Conservation (phyloP, 2,329 filamentous ascomycete species). For the Aureobasidium melanogenum region DNA sequence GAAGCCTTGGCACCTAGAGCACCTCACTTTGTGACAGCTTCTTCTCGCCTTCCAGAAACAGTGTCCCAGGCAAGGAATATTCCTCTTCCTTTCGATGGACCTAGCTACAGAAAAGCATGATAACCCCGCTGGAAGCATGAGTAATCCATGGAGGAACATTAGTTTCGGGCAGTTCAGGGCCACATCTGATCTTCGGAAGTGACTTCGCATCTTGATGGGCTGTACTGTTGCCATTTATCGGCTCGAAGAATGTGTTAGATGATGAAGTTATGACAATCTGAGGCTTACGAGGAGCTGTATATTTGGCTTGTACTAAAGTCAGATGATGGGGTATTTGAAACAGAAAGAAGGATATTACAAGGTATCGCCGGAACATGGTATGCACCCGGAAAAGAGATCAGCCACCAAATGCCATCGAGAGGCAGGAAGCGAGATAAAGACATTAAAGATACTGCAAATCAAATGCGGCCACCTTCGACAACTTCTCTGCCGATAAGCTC, state of each 20-base stretch:
- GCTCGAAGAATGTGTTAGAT: too few relatives aligned
- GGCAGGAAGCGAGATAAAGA: neutral
- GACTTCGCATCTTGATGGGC: too few relatives aligned
- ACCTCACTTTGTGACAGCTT: neutral
- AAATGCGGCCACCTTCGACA: conserved; percentile 46
- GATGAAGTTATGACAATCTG: too few relatives aligned
- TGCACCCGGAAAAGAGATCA: neutral
- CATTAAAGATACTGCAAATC: neutral
- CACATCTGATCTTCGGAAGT: too few relatives aligned
- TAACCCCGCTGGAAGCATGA: too few relatives aligned
- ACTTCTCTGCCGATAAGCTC: conserved; percentile 58
- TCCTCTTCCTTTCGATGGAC: too few relatives aligned
- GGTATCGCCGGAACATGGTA: conserved; percentile 1
- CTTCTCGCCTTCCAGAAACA: neutral
- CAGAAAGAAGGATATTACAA: neutral
- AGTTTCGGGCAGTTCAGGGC: too few relatives aligned
- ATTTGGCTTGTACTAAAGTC: neutral
- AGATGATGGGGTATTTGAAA: neutral
- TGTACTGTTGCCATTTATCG: too few relatives aligned
- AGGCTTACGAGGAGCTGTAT: neutral
- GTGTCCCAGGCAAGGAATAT: too few relatives aligned
- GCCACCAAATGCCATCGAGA: neutral
- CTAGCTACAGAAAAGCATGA: too few relatives aligned
- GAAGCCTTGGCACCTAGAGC: neutral
- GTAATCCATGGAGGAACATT: too few relatives aligned